Percentiles rank a stretch among this genome's conserved stretches.
These are phyloP conservation scores for Cymbidium sinense DNA, from an alignment of 106 monocot genomes.

Conservation along the genomic window DNA sequence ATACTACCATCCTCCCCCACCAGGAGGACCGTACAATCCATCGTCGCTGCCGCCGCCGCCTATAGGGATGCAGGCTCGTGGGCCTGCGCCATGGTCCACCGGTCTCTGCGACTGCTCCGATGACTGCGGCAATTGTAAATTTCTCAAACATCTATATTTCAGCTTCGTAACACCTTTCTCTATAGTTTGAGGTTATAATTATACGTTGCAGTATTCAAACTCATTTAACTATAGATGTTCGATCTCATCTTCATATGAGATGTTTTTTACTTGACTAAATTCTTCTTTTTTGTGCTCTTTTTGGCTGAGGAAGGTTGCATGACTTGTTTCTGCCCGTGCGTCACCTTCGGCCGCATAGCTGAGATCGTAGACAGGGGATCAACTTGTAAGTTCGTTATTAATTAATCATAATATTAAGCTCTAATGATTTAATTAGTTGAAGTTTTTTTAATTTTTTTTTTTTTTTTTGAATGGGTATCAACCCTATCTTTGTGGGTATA, in stretches of 20 bases:
- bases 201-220: background rate
- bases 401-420: background rate
- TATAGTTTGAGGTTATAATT: no score
- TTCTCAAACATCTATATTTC: background rate
- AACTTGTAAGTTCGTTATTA: conserved; percentile 13
- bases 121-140: conserved; percentile 24
- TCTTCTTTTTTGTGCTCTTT: background rate
- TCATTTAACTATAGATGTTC: background rate
- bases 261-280: background rate
- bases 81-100: conserved; percentile 16
- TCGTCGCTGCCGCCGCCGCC: background rate
- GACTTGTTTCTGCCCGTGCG: conserved; percentile 21
- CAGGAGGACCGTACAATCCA: no score
- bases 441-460: background rate
- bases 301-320: conserved; percentile 6
- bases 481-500: no score
- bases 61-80: background rate
- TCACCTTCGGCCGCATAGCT: conserved; percentile 17
- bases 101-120: conserved; percentile 42
- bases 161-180: background rate
- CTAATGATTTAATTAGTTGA: background rate
- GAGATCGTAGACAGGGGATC: conserved; percentile 20
- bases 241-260: background rate
- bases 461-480: no score
- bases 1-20: background rate